Conservation (phyloP, 306 rosid species). For the Bauhinia variegata region DNA sequence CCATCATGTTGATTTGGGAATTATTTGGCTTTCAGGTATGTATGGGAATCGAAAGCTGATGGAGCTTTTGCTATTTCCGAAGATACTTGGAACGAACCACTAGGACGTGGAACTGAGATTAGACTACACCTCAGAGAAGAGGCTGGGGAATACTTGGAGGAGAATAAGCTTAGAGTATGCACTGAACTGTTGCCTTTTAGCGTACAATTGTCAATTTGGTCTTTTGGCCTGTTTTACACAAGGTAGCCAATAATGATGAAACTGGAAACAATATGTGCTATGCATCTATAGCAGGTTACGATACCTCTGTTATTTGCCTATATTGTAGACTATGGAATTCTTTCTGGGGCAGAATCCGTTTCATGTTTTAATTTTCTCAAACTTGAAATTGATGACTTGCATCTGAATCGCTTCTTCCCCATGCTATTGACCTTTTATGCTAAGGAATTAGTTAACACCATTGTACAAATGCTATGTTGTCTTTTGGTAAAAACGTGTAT, state of each 20-base stretch:
- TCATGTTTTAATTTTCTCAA: no score
- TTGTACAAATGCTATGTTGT: no score
- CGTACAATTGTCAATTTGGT: background rate
- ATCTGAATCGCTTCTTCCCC: no score
- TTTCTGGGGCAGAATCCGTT: no score
- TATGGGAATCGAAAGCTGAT: conserved; percentile 99
- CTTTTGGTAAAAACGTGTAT: no score
- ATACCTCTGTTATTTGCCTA: no score
- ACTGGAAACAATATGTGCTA: conserved; percentile 1
- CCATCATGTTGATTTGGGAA: background rate
- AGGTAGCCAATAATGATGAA: background rate
- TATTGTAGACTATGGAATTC: no score
- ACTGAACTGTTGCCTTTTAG: conserved; percentile 3
- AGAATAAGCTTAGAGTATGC: conserved; percentile 77
- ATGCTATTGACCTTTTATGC: no score
- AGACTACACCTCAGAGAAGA: conserved; percentile 89
- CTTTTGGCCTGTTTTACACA: conserved; percentile 1
- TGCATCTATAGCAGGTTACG: conserved; percentile 22
- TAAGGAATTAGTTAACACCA: no score
- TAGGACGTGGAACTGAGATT: conserved; percentile 98
- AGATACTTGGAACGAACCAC: conserved; percentile 93
- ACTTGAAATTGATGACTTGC: no score
- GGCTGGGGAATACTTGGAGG: conserved; percentile 95
- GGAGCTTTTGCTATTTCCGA: conserved; percentile 95
- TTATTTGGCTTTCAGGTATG: conserved; percentile 57